Evolutionary conservation across 805 yeast genomes (phyloP).

Genomic region (Myxozyma neglecta): DNA sequence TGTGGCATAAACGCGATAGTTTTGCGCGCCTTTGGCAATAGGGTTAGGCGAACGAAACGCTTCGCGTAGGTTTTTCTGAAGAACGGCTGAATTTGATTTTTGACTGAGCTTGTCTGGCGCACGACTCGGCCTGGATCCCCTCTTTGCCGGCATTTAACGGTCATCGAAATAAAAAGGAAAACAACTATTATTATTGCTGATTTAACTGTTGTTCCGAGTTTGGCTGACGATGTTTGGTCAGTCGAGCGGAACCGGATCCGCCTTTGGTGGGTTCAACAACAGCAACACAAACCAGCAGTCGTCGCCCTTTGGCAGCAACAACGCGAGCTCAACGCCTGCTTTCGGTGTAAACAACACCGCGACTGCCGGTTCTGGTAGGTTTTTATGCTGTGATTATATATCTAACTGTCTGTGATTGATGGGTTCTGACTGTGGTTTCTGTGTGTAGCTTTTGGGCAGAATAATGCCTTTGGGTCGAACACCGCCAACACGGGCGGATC

Average conservation of each 20-base stretch:
- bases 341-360: conserved; percentile 17
- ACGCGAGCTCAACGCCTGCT: conserved; percentile 16
- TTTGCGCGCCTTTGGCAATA: neutral
- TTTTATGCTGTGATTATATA: neutral
- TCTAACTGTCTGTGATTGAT: neutral
- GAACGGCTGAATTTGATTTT: neutral
- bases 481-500: conserved; percentile 21
- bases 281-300: conserved; percentile 12
- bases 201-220: neutral
- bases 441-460: conserved; percentile 10
- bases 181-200: neutral
- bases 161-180: no score
- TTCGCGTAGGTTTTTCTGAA: neutral
- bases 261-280: conserved; percentile 31
- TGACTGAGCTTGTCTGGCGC: neutral
- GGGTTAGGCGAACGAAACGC: neutral
- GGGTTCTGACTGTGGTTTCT: neutral
- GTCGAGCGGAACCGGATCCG: conserved; percentile 29
- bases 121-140: neutral
- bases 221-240: conserved; percentile 26
- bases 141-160: neutral
- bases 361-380: conserved; percentile 10
- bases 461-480: conserved; percentile 11
- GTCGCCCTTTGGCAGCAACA: conserved; percentile 21
- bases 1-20: conserved; percentile 13